Conservation (phyloP, 768 basidiomycete species). For the Boletus patriciae region DNA sequence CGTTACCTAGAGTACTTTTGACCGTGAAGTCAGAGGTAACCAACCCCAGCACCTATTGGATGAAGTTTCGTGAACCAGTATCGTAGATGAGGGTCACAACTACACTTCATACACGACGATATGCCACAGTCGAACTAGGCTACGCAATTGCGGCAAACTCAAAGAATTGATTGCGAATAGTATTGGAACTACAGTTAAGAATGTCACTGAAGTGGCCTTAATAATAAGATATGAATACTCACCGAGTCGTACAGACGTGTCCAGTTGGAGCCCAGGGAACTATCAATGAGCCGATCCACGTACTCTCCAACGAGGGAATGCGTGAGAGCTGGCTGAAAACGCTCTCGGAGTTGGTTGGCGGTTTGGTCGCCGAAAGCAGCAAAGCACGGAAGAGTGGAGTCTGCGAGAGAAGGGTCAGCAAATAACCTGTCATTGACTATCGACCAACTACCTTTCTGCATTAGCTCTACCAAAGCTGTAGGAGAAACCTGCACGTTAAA, state of each 20-base stretch:
- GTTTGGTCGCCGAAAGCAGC: constrained; percentile 89
- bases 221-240: constrained; percentile 27
- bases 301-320: constrained; percentile 83
- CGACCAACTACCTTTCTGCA: constrained; percentile 80
- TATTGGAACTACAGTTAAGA: constrained; percentile 72
- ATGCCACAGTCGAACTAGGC: background rate
- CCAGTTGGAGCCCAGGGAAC: constrained; percentile 90
- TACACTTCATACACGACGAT: constrained; percentile 2
- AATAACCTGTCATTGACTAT: background rate
- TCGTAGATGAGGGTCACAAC: constrained; percentile 1
- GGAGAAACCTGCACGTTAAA: constrained; percentile 3
- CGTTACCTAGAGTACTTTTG: constrained; percentile 1
- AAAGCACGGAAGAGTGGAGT: constrained; percentile 91
- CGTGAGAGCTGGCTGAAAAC: constrained; percentile 90
- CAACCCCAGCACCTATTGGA: background rate
- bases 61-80: background rate
- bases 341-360: constrained; percentile 81
- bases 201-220: background rate
- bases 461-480: constrained; percentile 85
- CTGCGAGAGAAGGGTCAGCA: constrained; percentile 38
- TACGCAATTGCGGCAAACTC: constrained; percentile 24
- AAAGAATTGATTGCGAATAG: constrained; percentile 87
- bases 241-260: constrained; percentile 96
- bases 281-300: constrained; percentile 87
- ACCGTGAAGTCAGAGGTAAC: background rate